Evolutionary conservation across 176 grass and related monocot genomes (phyloP), one percentile per base, ranked within the genome.

Genomic region (Alloteropsis semialata): DNA sequence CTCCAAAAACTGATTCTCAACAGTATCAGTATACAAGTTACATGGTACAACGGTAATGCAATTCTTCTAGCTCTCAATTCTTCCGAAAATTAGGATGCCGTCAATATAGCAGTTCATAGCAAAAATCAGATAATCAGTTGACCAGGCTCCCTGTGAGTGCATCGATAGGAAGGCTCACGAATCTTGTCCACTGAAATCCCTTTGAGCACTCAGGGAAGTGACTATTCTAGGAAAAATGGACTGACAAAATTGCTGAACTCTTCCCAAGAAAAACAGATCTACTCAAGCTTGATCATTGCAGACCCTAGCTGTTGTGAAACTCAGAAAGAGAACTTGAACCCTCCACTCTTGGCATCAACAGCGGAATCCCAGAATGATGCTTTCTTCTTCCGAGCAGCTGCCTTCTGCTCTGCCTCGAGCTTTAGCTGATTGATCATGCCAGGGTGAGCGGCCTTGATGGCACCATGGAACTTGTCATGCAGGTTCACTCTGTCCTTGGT

Each of bases 291-390:
- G 53, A 63, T 13, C n/a, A 57, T 44, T 3, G 25, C 21, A 64
- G 72, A n/a, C 67, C 67, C 79, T 65, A 38, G 58, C 36, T 11
- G 53, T 38, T 14, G 45, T 37, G 10, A 45, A 72, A 45, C n/a
- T 98, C 82, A 93, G 38, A 98, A 88, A 25, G 91, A 92, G 67
- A 99, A 99, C 72, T 92, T 99, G 91, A 96, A 99, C 66, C 93
- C 91, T 77, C 96, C 93, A 2, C 77, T 79, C 2, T 90, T 92
- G 22, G 87, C 81, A 75, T 96, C 96, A 1, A 76, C 46, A 67
- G 84, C 93, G 18, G 93, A 93, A 42, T 99, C 91, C 96, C 96
- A 93, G 84, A 96, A 96, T 0, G 87, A 84, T 5, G 77, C 74
- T 67, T 90, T 95, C 87, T 92, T 96, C 87, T 87, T 91, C 62